Base-by-base conservation (phyloP, 257 asterid species). In the Nicotiana otophora region DNA sequence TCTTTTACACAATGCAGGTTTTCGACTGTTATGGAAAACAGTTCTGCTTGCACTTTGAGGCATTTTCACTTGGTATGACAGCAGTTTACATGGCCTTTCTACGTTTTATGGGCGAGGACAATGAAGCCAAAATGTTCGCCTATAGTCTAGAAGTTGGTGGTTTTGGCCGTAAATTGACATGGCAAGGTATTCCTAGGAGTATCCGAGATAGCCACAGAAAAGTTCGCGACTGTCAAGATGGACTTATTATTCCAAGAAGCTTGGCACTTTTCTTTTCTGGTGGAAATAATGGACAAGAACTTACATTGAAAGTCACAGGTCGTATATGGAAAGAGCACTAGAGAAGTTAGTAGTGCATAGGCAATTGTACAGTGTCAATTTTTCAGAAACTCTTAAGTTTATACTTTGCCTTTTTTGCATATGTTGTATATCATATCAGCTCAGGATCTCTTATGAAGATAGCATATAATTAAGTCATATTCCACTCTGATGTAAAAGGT, bases 141-240 rank as follows among this genome's bases (percentile, higher is more conserved):
- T 95, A 93, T 89, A 85, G 92, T 3, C 83, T 95, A 82, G 98
- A 95, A 82, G 94, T 95, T 7, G 92, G 97, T n/a, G 94, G 86
- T 11, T 85, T 58, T 76, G 93, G 97, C 10, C 95, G 97, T 61
- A 94, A 91, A 83, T 76, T 93, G 62, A 83, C 61, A 64, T 94
- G 98, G 98, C 96, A 94, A 89, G 98, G 98, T 26, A 82, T 93
- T 84, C 98, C 98, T 2, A 88, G 98, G 87, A 94, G 96, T 88
- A 93, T 94, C 12, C 93, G 97, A 0, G 97, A 94, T 58, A 86
- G 93, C 84, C 96, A 94, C 61, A 87, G 82, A 80, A 88, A 89
- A 85, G 94, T 94, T 20, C 95, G 98, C 0, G 97, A 93, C 10
- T 88, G 95, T 82, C 93, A 89, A 86, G 97, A 94, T 8, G 98